A percentile compares a stretch with the other conserved stretches of the same genome.
phyloP scores from a whole-genome alignment of 1,284 basidiomycete species.

The Limonomyces culmigenus region DNA sequence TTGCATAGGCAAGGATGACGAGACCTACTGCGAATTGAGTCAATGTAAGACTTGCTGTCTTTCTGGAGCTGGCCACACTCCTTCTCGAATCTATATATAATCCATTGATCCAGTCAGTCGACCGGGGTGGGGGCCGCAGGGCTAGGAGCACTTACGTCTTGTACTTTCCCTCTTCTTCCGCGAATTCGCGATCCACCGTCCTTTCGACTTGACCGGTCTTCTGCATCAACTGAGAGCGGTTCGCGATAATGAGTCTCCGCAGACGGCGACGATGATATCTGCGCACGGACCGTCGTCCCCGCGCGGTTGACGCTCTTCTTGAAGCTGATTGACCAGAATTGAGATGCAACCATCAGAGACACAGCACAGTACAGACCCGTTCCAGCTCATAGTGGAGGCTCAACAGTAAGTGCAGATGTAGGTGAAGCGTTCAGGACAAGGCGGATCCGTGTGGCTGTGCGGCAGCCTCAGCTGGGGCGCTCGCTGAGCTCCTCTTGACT shows the following conservation, averaged over 20 bases:
- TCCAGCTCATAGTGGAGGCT: conserved; percentile 26
- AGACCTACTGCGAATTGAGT: conserved; percentile 74
- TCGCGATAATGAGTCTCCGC: conserved; percentile 6
- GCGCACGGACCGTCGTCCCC: conserved; percentile 57
- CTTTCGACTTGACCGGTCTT: conserved; percentile 97
- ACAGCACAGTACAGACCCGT: conserved; percentile 19
- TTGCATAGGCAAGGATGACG: conserved; percentile 1
- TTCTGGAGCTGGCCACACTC: conserved; percentile 86
- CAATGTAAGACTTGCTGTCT: conserved; percentile 89
- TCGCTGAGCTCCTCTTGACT: no score
- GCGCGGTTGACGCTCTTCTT: conserved; percentile 91
- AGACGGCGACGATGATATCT: conserved; percentile 6
- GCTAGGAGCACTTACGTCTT: conserved; percentile 49
- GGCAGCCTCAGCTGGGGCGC: no score
- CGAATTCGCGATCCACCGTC: conserved; percentile 88
- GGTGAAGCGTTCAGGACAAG: no score
- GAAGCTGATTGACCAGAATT: conserved; percentile 33
- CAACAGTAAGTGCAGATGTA: no score
- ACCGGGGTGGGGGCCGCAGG: neutral
- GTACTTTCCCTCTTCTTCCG: conserved; percentile 85
- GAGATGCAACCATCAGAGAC: neutral
- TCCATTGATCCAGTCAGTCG: no score
- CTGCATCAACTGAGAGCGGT: conserved; percentile 55
- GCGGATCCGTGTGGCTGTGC: no score
- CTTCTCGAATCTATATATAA: conserved; percentile 84